These are phyloP conservation scores for Pichia sp. DNA, from an alignment of 1,139 yeast species.

Conservation along the genomic window DNA sequence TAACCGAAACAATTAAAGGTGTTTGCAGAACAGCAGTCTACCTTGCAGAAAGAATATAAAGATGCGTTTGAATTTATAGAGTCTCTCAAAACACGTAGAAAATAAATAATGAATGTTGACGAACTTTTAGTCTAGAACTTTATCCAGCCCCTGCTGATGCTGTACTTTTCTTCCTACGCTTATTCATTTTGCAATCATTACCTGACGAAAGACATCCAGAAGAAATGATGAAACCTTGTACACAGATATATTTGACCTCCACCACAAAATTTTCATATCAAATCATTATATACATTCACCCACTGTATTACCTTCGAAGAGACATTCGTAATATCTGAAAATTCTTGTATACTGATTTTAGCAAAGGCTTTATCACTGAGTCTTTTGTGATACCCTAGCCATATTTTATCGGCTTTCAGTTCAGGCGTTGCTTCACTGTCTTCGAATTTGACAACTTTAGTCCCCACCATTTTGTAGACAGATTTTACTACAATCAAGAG, in stretches of 20 bases:
- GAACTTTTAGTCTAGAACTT: background rate
- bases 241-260: background rate
- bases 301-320: conserved; percentile 84
- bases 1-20: conserved; percentile 82
- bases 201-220: background rate
- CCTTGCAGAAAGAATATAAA: conserved; percentile 76
- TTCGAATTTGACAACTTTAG: conserved; percentile 80
- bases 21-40: conserved; percentile 86
- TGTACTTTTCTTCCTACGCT: background rate
- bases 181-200: background rate
- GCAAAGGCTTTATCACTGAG: conserved; percentile 70
- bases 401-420: conserved; percentile 75
- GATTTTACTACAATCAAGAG: conserved; percentile 76
- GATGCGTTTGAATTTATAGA: background rate
- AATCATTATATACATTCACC: conserved; percentile 72
- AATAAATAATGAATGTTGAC: background rate
- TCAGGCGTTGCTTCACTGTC: conserved; percentile 96
- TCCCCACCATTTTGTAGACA: conserved; percentile 92
- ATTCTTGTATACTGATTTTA: conserved; percentile 73
- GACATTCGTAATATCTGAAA: conserved; percentile 71
- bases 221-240: background rate
- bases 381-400: conserved; percentile 39
- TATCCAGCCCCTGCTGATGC: too few species aligned
- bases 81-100: background rate
- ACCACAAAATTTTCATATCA: conserved; percentile 44